Evolutionary conservation across 2,329 filamentous ascomycete species (phyloP).

Genomic region (Colletotrichum chrysophilum): DNA sequence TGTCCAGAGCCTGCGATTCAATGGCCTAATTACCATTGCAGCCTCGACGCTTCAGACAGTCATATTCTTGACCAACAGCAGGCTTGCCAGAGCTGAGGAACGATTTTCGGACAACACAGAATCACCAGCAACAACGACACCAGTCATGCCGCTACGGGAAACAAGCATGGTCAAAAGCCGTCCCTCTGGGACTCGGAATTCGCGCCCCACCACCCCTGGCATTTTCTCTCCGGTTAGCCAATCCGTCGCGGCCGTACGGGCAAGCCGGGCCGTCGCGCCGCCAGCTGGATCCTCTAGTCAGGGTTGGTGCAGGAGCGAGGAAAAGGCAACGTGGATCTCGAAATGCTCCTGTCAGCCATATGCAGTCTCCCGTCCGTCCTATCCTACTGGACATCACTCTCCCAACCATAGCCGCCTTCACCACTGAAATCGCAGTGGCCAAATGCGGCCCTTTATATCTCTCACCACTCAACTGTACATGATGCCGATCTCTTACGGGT

Average conservation of each 20-base stretch:
- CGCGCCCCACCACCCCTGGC: conserved; percentile 3
- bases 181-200: conserved; percentile 8
- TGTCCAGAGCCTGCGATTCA: neutral
- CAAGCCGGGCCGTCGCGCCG: conserved; percentile 12
- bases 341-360: neutral
- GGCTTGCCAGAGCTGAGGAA: neutral
- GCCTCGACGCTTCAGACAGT: neutral
- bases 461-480: neutral
- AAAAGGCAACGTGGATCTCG: neutral
- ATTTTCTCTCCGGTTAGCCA: conserved; percentile 5
- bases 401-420: neutral
- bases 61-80: neutral
- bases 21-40: neutral
- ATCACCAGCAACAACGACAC: neutral
- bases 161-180: neutral
- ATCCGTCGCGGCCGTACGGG: neutral
- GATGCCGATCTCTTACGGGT: neutral
- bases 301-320: neutral
- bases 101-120: neutral
- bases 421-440: neutral
- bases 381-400: neutral
- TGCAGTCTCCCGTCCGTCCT: neutral
- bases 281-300: neutral
- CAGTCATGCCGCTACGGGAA: neutral
- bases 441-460: conserved; percentile 10